Base-by-base conservation (phyloP, 192 early-diverging fungal species). In the Gonapodya sp. region DNA sequence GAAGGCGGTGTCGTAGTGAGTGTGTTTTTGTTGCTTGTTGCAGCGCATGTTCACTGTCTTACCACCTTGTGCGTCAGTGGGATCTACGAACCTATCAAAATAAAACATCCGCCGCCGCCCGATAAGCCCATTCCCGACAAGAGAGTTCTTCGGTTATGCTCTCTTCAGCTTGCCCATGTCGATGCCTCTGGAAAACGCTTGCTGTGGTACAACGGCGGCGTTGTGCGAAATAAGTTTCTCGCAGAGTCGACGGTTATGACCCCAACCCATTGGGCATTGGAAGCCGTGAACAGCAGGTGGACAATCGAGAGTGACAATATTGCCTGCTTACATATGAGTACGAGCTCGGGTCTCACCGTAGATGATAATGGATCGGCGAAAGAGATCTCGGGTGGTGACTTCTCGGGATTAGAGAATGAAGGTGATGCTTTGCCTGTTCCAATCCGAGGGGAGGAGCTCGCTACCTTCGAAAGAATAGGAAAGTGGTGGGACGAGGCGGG, bases 111-210 rank as follows among this genome's bases (percentile, higher is more conserved):
- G 24, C 8, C 46, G 24, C 8, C 24, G 46, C 8, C 24, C 46
- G 24, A 8, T 64, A 24, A 64, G 24, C 46, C 46, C 8, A 8
- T 24, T 24, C 8, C 46, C 24, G 46, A 64, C 24, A 8, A 8
- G 24, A 8, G 46, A 8, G 24, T 64, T 64, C 46, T 32, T 8
- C 18, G 75, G 31, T 8, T 77, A 34, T 77, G 75, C 31, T 18
- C 75, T 8, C 75, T 77, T 8, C 75, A 77, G 75, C 75, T 77
- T 77, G 75, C 75, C 30, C 75, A 77, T 34, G 30, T 34, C 18
- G 75, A 77, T 31, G 18, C 8, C 8, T 16, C 75, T 16, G 75
- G 75, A 18, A 77, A 34, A 34, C 30, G 30, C 75, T 14, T 77
- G 16, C 18, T 77, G 2, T 77, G 75, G 75, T 77, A 32, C 75